These are phyloP conservation scores for Strigomonas oncopelti DNA, from an alignment of 208 protist genomes.

Conservation along the genomic window DNA sequence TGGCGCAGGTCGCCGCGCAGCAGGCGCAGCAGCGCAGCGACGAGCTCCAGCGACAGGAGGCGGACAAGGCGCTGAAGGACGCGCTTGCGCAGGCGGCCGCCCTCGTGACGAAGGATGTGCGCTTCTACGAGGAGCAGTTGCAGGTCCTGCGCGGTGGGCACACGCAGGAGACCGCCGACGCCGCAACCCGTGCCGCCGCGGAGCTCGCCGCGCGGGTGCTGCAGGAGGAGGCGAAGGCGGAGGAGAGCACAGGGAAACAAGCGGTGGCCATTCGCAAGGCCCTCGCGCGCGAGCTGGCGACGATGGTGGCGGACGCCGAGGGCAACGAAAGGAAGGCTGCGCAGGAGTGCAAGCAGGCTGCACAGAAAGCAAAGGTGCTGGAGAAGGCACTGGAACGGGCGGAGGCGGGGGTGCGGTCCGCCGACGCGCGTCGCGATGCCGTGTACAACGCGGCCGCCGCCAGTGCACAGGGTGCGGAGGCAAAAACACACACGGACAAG, in stretches of 20 bases:
- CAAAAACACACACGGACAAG: conserved; percentile 1
- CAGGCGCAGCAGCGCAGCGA: not conserved
- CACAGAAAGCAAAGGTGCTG: not conserved
- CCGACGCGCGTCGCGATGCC: not conserved
- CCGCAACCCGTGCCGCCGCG: conserved; percentile 7
- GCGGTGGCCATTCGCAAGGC: no score
- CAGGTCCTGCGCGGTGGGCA: conserved; percentile 8
- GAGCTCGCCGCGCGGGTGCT: not conserved
- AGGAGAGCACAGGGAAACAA: not conserved
- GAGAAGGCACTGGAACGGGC: not conserved
- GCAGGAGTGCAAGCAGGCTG: conserved; percentile 6
- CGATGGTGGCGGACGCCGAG: not conserved
- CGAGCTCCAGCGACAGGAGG: no score
- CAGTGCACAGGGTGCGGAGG: not conserved
- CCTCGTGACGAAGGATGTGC: no score
- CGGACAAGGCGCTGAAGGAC: no score
- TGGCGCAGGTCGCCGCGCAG: conserved; percentile 6
- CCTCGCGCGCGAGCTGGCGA: not conserved
- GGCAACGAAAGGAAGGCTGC: conserved; percentile 7
- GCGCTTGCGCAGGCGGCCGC: no score
- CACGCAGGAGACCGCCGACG: not conserved
- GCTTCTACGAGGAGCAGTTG: no score
- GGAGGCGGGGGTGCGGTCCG: not conserved
- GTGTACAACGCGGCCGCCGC: not conserved
- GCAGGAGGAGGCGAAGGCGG: conserved; percentile 5